Percentiles rank a stretch among this genome's conserved stretches.
phyloP scores from a whole-genome alignment of 805 yeast genomes.

The Nakazawaea anatomiae region DNA sequence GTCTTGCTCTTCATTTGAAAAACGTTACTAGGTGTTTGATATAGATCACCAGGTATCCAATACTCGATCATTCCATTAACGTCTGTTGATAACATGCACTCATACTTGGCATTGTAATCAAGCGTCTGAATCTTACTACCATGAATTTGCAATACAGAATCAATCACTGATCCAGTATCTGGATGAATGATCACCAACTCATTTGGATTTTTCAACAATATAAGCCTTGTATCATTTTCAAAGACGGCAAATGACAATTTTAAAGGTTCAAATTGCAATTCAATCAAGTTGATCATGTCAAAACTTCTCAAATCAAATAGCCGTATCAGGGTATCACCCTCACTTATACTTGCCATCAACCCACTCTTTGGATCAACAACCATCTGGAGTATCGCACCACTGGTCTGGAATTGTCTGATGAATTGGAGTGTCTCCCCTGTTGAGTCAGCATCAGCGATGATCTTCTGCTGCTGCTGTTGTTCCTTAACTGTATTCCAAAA shows the following conservation, averaged over 20 bases:
- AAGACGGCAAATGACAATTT: slow-evolving; percentile 16
- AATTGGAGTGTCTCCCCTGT: slow-evolving; percentile 20
- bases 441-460: background rate
- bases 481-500: slow-evolving; percentile 20
- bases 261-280: slow-evolving; percentile 21
- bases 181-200: slow-evolving; percentile 18
- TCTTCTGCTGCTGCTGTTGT: background rate
- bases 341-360: slow-evolving; percentile 21
- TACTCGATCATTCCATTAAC: slow-evolving; percentile 28
- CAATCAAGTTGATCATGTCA: slow-evolving; percentile 30
- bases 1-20: slow-evolving; percentile 34
- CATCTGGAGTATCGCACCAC: slow-evolving; percentile 14
- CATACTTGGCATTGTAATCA: slow-evolving; percentile 16
- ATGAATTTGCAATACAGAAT: slow-evolving; percentile 16
- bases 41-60: slow-evolving; percentile 20
- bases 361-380: slow-evolving; percentile 17
- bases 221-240: slow-evolving; percentile 7
- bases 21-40: slow-evolving; percentile 11
- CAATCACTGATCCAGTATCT: slow-evolving; percentile 11
- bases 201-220: slow-evolving; percentile 12
- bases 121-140: slow-evolving; percentile 17
- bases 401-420: slow-evolving; percentile 24
- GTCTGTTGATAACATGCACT: slow-evolving; percentile 24
- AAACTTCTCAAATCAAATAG: slow-evolving; percentile 28
- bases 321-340: slow-evolving; percentile 17